Evolutionary conservation across 495 filamentous ascomycete genomes (phyloP), one percentile per base, ranked within the genome.

Genomic region (Daldinia decipiens): DNA sequence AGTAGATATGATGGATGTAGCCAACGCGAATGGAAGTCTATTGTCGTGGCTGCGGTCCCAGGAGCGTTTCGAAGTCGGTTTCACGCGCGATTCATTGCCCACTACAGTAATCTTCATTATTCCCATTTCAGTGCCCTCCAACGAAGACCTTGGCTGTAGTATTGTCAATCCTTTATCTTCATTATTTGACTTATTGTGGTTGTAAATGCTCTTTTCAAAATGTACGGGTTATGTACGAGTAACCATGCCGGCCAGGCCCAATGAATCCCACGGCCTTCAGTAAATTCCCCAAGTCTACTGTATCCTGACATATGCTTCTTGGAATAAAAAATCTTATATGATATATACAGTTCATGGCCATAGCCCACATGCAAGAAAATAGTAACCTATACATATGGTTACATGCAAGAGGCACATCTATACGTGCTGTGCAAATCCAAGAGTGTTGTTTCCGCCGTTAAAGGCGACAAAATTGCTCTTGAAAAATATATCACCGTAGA

Each of bases 401-500:
- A 61, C 12, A 59, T n/a, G 57, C 5, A 15, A 17, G 38, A 65
- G 17, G 17, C 43, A 39, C 34, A 38, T 40, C 68, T 70, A 83
- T 39, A 68, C 76, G 72, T 88, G 86, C 60, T 80, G 76, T 1
- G 89, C 89, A 71, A 92, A 84, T 1, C 89, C 89, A 21, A 92
- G 78, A 21, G 80, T 79, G 73, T 81, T 83, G 67, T 88, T 87
- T 5, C 88, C 88, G 7, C 79, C 85, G 76, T 96, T 89, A 71
- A 95, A 95, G 17, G 91, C 91, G 21, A 92, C 90, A 75, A 93
- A 95, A 71, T 91, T 86, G 21, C 89, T 85, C 79, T 92, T 93
- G 75, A 96, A 88, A 75, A 96, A 89, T 65, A 91, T 85, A 72
- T 94, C 92, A 11, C 93, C 93, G 69, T 89, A 91, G 74, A 96